Percentiles rank a stretch among this genome's conserved stretches.
phyloP scores from a whole-genome alignment of 352 stramenopile species.

The Pythium volutum region DNA sequence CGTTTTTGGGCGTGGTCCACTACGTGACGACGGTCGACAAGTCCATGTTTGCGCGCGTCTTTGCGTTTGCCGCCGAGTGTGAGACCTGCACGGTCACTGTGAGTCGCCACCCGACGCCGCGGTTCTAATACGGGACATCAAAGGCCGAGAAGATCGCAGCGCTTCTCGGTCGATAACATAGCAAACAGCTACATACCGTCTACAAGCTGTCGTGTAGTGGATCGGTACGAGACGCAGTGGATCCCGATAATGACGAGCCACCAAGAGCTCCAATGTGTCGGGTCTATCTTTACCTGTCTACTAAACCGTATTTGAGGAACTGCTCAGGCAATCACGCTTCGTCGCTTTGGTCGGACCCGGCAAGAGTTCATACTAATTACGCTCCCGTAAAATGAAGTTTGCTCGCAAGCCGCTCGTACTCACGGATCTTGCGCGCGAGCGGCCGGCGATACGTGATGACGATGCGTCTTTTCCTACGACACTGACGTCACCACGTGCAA shows the following conservation, averaged over 20 bases:
- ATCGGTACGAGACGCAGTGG: too few relatives aligned
- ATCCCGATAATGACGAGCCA: too few relatives aligned
- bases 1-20: background rate
- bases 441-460: background rate
- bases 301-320: background rate
- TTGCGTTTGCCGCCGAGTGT: conserved; percentile 4
- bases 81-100: background rate
- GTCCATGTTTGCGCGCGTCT: background rate
- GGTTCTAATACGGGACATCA: background rate
- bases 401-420: conserved; percentile 2
- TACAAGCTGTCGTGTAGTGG: too few relatives aligned
- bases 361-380: too few relatives aligned
- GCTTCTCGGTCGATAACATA: too few relatives aligned
- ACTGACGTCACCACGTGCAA: background rate
- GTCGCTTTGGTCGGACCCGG: background rate
- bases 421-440: background rate
- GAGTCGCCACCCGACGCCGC: too few relatives aligned
- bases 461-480: background rate
- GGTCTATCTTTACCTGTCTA: too few relatives aligned
- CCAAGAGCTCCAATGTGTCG: too few relatives aligned
- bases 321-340: background rate
- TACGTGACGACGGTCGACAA: background rate
- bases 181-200: too few relatives aligned
- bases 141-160: too few relatives aligned
- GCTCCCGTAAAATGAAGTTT: too few relatives aligned